Evolutionary conservation across 2,329 filamentous ascomycete species (phyloP).

Genomic region (Cladosporium sp.): DNA sequence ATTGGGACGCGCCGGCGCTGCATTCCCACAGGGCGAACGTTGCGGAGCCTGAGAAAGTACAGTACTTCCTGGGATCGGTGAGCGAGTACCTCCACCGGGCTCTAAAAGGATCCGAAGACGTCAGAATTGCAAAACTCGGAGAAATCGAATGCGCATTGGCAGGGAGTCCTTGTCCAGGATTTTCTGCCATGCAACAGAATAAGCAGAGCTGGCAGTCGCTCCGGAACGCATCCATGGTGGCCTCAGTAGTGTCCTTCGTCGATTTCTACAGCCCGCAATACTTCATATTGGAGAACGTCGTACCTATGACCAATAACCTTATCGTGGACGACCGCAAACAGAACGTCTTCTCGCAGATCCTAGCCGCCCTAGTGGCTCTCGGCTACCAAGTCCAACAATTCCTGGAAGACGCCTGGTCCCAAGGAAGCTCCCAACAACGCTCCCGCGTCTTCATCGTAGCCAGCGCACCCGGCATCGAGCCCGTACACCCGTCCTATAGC

Average conservation of each 20-base stretch:
- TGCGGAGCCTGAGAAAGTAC: constrained; percentile 33
- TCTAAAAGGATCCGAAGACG: constrained; percentile 44
- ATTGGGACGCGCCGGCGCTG: constrained; percentile 57
- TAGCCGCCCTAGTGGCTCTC: constrained; percentile 66
- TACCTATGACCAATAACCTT: constrained; percentile 48
- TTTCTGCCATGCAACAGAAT: constrained; percentile 57
- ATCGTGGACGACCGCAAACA: constrained; percentile 33
- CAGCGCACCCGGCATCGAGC: constrained; percentile 57
- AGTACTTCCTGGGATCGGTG: constrained; percentile 64
- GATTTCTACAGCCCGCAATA: constrained; percentile 72
- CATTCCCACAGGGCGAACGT: constrained; percentile 69
- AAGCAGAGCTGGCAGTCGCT: constrained; percentile 51
- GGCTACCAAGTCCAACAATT: constrained; percentile 70
- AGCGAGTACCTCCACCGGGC: constrained; percentile 58
- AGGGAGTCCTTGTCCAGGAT: constrained; percentile 73
- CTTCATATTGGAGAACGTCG: constrained; percentile 71
- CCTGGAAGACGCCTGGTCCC: constrained; percentile 62
- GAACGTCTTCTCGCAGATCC: constrained; percentile 66
- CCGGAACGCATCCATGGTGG: constrained; percentile 70
- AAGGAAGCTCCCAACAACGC: constrained; percentile 60
- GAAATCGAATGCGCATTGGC: constrained; percentile 63
- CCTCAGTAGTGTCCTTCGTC: constrained; percentile 66
- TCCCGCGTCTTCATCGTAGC: constrained; percentile 65
- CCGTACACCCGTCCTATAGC: constrained; percentile 50
- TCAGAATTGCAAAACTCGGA: constrained; percentile 51